These are phyloP conservation scores for Claviceps sorghi DNA, from an alignment of 2,329 filamentous ascomycete genomes.

Conservation along the genomic window DNA sequence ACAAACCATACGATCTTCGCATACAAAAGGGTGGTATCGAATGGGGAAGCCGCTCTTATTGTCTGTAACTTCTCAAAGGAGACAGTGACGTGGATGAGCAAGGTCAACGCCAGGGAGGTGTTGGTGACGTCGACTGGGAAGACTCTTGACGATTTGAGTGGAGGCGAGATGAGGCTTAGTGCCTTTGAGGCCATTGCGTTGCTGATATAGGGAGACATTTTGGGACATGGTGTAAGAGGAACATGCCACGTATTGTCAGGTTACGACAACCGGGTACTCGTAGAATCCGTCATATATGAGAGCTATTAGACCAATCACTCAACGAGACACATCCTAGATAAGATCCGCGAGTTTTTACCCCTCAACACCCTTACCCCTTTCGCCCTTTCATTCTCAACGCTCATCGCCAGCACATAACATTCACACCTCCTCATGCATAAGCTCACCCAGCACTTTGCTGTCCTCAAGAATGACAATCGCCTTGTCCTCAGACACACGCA, in stretches of 20 bases:
- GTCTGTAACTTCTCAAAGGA: slow-evolving; percentile 25
- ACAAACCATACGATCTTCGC: slow-evolving; percentile 22
- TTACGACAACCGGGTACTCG: not conserved
- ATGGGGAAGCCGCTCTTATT: slow-evolving; percentile 20
- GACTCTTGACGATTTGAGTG: slow-evolving; percentile 14
- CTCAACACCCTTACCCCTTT: not conserved
- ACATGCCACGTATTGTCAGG: not conserved
- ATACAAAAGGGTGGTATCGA: slow-evolving; percentile 20
- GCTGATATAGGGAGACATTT: slow-evolving; percentile 10
- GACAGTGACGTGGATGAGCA: slow-evolving; percentile 17
- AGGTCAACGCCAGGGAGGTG: slow-evolving; percentile 17
- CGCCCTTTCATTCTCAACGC: not conserved
- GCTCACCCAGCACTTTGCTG: slow-evolving; percentile 51
- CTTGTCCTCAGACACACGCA: slow-evolving; percentile 27
- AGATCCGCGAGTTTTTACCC: not conserved
- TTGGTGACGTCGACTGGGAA: slow-evolving; percentile 20
- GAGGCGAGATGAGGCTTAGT: slow-evolving; percentile 16
- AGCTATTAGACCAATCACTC: not conserved
- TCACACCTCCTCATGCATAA: slow-evolving; percentile 47
- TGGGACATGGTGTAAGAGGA: not conserved
- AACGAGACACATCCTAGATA: not conserved
- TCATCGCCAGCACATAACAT: not conserved
- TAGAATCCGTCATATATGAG: not conserved
- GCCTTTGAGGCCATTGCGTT: slow-evolving; percentile 24
- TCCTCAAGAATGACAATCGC: slow-evolving; percentile 46